Percentiles rank a stretch among this genome's conserved stretches.
Evolutionary conservation across 2,329 filamentous ascomycete species (phyloP).

Genomic region (Fusarium sp.): DNA sequence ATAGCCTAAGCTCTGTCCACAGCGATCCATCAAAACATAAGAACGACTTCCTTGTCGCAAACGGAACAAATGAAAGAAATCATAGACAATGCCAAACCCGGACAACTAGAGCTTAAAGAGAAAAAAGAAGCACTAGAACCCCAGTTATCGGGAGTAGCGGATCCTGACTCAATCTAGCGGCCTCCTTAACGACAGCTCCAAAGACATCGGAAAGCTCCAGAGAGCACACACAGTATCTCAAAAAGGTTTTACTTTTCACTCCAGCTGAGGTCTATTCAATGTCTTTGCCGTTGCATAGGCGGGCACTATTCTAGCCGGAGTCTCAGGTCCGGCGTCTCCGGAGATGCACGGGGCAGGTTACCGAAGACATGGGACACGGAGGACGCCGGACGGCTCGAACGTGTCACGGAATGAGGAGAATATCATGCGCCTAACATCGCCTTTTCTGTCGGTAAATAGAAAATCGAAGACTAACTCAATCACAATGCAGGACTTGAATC

Average conservation of each 20-base stretch:
- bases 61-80: background rate
- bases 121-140: constrained; percentile 24
- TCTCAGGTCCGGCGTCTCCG: constrained; percentile 39
- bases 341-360: constrained; percentile 31
- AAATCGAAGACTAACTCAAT: background rate
- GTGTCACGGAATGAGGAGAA: constrained; percentile 32
- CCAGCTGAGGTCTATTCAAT: background rate
- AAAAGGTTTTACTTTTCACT: background rate
- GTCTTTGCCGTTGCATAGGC: constrained; percentile 16
- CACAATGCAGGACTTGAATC: background rate
- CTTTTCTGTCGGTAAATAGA: constrained; percentile 8
- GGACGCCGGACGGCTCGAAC: constrained; percentile 35
- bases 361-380: constrained; percentile 27
- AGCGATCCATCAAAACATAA: background rate
- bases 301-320: constrained; percentile 26
- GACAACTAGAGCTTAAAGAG: constrained; percentile 1
- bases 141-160: constrained; percentile 34
- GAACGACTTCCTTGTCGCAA: background rate
- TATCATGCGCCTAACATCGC: constrained; percentile 9
- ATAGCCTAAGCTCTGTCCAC: background rate
- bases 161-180: constrained; percentile 34
- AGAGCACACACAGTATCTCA: background rate
- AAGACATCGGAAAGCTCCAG: constrained; percentile 30
- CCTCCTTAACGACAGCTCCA: constrained; percentile 5
- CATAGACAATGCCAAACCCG: background rate